A percentile compares a stretch with the other conserved stretches of the same genome.
phyloP scores from a whole-genome alignment of 73 alveolate species.

The Tetrahymena malaccensis region DNA sequence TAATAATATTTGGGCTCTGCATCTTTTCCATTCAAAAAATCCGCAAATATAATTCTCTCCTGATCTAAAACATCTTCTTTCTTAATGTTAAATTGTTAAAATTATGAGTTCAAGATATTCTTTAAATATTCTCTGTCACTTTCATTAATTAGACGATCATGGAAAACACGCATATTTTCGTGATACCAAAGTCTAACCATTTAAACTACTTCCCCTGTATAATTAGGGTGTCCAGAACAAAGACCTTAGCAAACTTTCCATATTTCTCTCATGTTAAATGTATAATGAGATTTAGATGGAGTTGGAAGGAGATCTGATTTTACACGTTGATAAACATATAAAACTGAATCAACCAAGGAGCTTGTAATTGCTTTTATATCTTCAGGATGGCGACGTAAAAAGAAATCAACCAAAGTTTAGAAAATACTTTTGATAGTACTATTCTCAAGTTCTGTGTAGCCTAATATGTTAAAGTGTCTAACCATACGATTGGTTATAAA shows the following conservation, averaged over 20 bases:
- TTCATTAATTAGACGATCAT: conserved; percentile 87
- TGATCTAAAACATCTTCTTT: conserved; percentile 47
- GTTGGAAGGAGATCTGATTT: conserved; percentile 97
- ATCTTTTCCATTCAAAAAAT: conserved; percentile 52
- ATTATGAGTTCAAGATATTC: conserved; percentile 59
- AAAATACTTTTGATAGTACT: conserved; percentile 82
- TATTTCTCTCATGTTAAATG: conserved; percentile 99
- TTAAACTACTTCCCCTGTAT: conserved; percentile 47
- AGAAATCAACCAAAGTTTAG: conserved; percentile 38
- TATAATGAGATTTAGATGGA: conserved; percentile 98
- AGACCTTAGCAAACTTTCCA: conserved; percentile 68
- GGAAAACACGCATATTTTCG: conserved; percentile 94
- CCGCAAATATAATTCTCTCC: conserved; percentile 97
- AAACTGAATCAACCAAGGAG: conserved; percentile 50
- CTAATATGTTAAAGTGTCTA: conserved; percentile 92
- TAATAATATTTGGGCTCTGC: conserved; percentile 13
- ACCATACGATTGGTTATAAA: conserved; percentile 94
- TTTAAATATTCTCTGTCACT: conserved; percentile 74
- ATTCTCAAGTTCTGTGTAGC: conserved; percentile 90
- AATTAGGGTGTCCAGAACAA: conserved; percentile 35
- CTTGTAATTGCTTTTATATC: conserved; percentile 43
- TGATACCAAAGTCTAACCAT: conserved; percentile 97
- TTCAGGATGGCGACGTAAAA: conserved; percentile 56
- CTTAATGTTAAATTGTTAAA: conserved; percentile 39
- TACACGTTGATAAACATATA: conserved; percentile 83